Base-by-base conservation (phyloP, 2,329 filamentous ascomycete species). In the Monosporascus ibericus region DNA sequence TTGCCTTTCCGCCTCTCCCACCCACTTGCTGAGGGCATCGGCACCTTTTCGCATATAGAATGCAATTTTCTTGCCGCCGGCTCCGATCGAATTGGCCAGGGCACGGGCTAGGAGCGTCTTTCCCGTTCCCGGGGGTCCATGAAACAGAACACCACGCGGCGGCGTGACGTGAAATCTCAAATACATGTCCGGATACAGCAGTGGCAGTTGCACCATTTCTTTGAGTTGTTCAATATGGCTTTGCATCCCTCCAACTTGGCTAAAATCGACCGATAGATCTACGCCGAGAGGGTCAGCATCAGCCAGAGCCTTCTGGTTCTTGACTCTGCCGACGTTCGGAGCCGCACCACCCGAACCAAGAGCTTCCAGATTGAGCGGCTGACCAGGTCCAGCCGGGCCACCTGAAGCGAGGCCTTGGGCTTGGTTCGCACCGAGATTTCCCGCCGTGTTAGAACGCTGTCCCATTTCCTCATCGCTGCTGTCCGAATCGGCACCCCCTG, bases 41-140 rank as follows among this genome's bases (percentile, higher is more conserved):
- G 94, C 95, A 67, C 94, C 95, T 72, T 99, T 99, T 55, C 94
- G 87, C 94, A 99, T 99, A 72, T 97, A 99, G 63, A 99, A 99
- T 0, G 92, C 97, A 58, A 99, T 94, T 68, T 97, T 97, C 60
- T 87, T 86, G 22, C 92, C 92, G 48, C 92, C 88, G 14, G 88
- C 84, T 58, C 90, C 92, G 54, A 96, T 87, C 55, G 89, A 95
- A 52, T 94, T 95, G 48, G 95, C 92, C 47, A 99, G 77, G 42
- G 94, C 94, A 63, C 94, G 84, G 49, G 95, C 94, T 55, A 99
- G 81, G n/a, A 99, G 77, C 14, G 94, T 99, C 75, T 96, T 99
- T 79, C 94, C 94, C 17, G 94, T 99, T 68, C 94, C 94, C 5
- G 95, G 94, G 50, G 94, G 94, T 36, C 94, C 94, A 67, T 99